Conservation (phyloP, 495 filamentous ascomycete species). For the Rostrohypoxylon terebratum region DNA sequence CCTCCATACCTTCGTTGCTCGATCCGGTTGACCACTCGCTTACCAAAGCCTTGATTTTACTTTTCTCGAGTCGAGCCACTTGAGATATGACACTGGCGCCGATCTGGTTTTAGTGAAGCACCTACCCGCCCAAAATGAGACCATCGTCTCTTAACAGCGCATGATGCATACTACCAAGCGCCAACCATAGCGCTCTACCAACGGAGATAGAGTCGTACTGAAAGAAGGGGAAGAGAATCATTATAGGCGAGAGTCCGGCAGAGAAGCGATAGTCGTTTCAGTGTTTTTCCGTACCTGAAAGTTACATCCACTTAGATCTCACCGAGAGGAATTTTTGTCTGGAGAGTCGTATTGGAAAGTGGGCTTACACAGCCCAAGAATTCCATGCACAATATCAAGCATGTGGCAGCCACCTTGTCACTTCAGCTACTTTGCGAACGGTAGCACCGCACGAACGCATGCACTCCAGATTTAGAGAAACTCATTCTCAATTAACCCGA, state of each 20-base stretch:
- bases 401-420: constrained; percentile 43
- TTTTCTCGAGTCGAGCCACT: neutral
- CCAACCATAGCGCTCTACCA: constrained; percentile 15
- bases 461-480: constrained; percentile 43
- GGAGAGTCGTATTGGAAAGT: constrained; percentile 28
- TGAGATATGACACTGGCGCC: constrained; percentile 2
- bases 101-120: constrained; percentile 9
- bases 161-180: constrained; percentile 37
- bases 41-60: constrained; percentile 16
- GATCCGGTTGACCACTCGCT: constrained; percentile 12
- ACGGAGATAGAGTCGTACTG: constrained; percentile 30
- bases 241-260: constrained; percentile 30
- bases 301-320: constrained; percentile 38
- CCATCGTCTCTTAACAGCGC: constrained; percentile 22
- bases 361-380: constrained; percentile 27
- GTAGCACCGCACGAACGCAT: constrained; percentile 27
- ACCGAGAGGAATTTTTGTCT: constrained; percentile 29
- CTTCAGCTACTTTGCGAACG: constrained; percentile 15
- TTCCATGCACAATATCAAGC: constrained; percentile 39
- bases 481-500: constrained; percentile 44
- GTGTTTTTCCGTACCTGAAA: constrained; percentile 39
- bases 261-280: constrained; percentile 24
- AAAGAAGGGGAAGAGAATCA: constrained; percentile 28
- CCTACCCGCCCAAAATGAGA: constrained; percentile 18
- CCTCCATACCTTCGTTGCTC: constrained; percentile 9